Evolutionary conservation across 148 eudicot species (phyloP).

Genomic region (Chenopodium quinoa): DNA sequence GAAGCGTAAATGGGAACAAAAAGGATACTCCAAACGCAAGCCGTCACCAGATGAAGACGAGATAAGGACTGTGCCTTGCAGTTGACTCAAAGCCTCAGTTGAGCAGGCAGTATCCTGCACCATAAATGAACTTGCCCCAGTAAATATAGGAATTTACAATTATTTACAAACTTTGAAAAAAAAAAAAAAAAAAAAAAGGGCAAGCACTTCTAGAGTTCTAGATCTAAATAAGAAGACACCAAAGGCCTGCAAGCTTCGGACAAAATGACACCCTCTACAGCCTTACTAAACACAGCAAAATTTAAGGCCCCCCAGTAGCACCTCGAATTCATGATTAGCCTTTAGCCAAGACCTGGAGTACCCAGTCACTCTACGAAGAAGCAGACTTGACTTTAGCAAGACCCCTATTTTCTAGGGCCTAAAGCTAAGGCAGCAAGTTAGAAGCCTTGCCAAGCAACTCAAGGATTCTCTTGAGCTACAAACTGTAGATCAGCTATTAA

Average conservation of each 20-base stretch:
- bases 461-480: neutral
- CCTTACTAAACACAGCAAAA: neutral
- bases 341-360: neutral
- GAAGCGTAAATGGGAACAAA: neutral
- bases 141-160: neutral
- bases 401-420: too few species aligned
- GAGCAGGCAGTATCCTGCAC: constrained; percentile 82
- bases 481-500: neutral
- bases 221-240: neutral
- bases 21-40: constrained; percentile 97
- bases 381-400: neutral
- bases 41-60: constrained; percentile 70
- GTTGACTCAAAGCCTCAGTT: constrained; percentile 61
- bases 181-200: too few species aligned
- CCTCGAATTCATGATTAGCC: neutral
- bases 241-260: neutral
- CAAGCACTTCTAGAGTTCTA: neutral
- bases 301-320: neutral
- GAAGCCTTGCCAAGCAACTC: neutral
- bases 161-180: neutral
- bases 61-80: constrained; percentile 71
- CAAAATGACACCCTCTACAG: neutral
- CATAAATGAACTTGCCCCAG: constrained; percentile 5
- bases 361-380: neutral
- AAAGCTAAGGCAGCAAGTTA: neutral